These are phyloP conservation scores for Fusarium pseudograminearum DNA, from an alignment of 2,329 filamentous ascomycete species.

Conservation along the genomic window DNA sequence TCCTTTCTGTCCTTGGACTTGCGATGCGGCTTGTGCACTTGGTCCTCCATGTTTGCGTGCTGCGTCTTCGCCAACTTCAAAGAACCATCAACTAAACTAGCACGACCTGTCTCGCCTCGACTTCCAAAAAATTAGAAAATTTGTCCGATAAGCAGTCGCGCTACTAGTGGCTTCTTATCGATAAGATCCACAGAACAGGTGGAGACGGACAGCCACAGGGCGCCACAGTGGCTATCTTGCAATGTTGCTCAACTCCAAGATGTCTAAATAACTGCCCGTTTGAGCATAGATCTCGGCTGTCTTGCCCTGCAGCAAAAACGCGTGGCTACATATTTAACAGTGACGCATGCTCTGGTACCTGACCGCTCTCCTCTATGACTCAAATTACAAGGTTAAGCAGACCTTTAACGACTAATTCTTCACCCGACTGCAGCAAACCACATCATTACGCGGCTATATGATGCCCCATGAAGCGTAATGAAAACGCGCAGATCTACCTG, in stretches of 20 bases:
- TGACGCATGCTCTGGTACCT: conserved; percentile 23
- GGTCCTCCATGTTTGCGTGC: conserved; percentile 76
- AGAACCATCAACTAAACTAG: conserved; percentile 38
- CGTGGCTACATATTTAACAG: neutral
- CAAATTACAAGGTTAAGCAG: neutral
- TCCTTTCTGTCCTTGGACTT: conserved; percentile 90
- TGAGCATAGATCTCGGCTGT: conserved; percentile 31
- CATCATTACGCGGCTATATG: conserved; percentile 9
- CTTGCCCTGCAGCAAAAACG: conserved; percentile 15
- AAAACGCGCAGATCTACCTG: neutral
- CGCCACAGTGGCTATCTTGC: conserved; percentile 31
- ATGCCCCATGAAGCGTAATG: conserved; percentile 2
- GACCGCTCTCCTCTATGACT: neutral
- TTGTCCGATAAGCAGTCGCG: conserved; percentile 36
- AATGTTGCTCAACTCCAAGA: neutral
- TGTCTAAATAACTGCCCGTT: conserved; percentile 37
- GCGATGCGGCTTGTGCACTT: conserved; percentile 87
- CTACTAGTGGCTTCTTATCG: conserved; percentile 35
- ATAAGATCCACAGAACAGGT: conserved; percentile 14
- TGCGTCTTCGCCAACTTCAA: conserved; percentile 41
- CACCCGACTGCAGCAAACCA: neutral
- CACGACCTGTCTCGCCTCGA: conserved; percentile 28
- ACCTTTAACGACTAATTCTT: neutral
- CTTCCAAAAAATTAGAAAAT: conserved; percentile 48
- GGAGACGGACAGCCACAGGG: neutral